Conservation (phyloP, 2,329 filamentous ascomycete species). For the Aspergillus persii region DNA sequence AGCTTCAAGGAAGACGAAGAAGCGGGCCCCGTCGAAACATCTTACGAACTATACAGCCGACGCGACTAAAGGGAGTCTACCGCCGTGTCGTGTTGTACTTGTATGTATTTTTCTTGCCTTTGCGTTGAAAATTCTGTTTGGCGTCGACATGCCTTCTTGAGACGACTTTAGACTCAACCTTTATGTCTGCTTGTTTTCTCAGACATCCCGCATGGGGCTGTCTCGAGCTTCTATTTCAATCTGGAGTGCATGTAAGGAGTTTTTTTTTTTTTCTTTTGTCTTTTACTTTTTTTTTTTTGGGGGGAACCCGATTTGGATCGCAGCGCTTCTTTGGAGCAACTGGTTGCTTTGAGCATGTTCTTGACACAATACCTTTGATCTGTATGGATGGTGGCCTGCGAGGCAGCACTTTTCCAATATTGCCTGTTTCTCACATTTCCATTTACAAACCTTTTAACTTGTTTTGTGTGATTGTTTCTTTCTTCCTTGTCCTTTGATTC, state of each 20-base stretch:
- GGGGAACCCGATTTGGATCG: conserved; percentile 21
- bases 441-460: conserved; percentile 13
- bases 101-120: conserved; percentile 1
- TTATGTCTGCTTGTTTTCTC: conserved; percentile 21
- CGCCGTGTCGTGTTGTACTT: not conserved
- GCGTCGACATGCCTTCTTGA: conserved; percentile 17
- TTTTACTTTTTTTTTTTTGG: too few species aligned
- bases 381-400: conserved; percentile 18
- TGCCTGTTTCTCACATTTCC: conserved; percentile 12
- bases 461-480: conserved; percentile 15
- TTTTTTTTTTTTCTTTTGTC: conserved; percentile 9
- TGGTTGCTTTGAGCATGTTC: conserved; percentile 24
- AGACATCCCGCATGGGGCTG: conserved; percentile 12
- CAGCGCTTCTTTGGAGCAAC: conserved; percentile 18
- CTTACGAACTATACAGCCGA: conserved; percentile 39
- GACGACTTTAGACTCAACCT: conserved; percentile 26
- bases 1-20: conserved; percentile 45
- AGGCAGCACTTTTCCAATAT: conserved; percentile 13
- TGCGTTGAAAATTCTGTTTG: conserved; percentile 8
- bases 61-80: conserved; percentile 25
- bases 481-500: conserved; percentile 19
- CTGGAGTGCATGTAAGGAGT: conserved; percentile 25
- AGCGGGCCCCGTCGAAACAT: conserved; percentile 31
- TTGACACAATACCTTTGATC: conserved; percentile 21
- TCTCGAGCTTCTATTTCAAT: conserved; percentile 8